These are phyloP conservation scores for Cytospora piceicola DNA, from an alignment of 2,329 filamentous ascomycete genomes.

Conservation along the genomic window DNA sequence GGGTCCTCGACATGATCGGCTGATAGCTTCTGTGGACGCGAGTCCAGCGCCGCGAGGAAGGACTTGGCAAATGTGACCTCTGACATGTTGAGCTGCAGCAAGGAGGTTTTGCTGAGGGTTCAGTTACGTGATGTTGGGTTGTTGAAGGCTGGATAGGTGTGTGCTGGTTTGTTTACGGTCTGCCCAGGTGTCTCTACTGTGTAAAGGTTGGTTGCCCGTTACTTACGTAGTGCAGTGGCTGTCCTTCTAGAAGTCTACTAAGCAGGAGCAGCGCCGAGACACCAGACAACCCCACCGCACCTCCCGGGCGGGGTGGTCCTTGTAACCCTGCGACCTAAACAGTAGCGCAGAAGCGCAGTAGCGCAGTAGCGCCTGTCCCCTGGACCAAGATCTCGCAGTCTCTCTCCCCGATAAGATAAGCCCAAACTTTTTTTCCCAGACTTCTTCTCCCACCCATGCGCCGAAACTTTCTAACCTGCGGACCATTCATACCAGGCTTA, in stretches of 20 bases:
- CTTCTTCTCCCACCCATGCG: conserved; percentile 2
- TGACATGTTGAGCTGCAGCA: conserved; percentile 60
- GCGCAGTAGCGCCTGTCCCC: background rate
- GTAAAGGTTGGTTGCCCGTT: conserved; percentile 11
- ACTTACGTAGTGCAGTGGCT: conserved; percentile 24
- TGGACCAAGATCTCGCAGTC: background rate
- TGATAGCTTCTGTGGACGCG: conserved; percentile 78
- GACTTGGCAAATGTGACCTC: conserved; percentile 83
- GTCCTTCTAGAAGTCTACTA: conserved; percentile 2
- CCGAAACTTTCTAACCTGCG: conserved; percentile 8
- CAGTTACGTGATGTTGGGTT: background rate
- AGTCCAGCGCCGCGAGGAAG: conserved; percentile 81
- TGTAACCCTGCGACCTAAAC: conserved; percentile 1
- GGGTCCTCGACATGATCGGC: conserved; percentile 90
- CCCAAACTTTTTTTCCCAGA: conserved; percentile 25
- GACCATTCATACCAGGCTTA: background rate
- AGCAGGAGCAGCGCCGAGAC: background rate
- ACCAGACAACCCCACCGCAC: conserved; percentile 10
- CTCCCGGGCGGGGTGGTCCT: conserved; percentile 18
- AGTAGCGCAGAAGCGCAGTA: too few relatives aligned
- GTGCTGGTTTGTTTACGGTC: background rate
- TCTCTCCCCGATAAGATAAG: conserved; percentile 19
- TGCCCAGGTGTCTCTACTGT: too few relatives aligned
- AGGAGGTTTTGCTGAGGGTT: background rate
- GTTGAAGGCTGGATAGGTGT: background rate